phyloP scores from a whole-genome alignment of 495 filamentous ascomycete species.

The Chaetomidium leptoderma region DNA sequence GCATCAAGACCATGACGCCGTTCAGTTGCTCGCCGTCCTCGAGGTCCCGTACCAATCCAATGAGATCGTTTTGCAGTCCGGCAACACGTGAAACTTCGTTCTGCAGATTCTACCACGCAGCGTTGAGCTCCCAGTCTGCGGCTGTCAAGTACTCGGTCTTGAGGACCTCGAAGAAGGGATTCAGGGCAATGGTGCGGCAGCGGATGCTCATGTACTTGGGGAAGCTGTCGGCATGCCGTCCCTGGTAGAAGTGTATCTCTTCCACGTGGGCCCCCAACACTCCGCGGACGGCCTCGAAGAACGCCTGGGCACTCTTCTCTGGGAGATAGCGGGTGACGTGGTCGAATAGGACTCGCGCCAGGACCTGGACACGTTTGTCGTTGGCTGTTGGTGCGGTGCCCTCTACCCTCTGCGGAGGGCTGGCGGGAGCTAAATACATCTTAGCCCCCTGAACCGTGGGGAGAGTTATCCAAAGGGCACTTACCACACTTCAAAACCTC shows the following conservation, averaged over 20 bases:
- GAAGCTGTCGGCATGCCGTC: background rate
- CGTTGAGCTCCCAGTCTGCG: background rate
- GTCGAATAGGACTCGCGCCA: background rate
- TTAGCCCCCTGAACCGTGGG: background rate
- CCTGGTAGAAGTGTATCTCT: constrained; percentile 18
- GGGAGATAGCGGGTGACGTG: constrained; percentile 13
- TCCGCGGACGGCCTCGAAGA: constrained; percentile 9
- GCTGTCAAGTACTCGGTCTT: constrained; percentile 15
- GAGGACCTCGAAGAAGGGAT: constrained; percentile 26
- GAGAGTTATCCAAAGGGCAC: background rate
- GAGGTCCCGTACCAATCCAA: constrained; percentile 21
- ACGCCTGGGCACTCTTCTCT: background rate
- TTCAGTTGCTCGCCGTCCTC: constrained; percentile 23
- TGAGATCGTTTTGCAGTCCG: constrained; percentile 25
- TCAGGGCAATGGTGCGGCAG: constrained; percentile 21
- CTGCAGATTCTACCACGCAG: constrained; percentile 12
- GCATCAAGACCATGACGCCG: constrained; percentile 20
- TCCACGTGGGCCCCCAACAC: constrained; percentile 21
- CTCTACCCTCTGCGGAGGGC: background rate
- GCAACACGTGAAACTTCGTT: constrained; percentile 12
- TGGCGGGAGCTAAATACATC: background rate
- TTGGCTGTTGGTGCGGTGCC: background rate
- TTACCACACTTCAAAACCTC: background rate
- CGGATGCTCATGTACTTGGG: constrained; percentile 20
- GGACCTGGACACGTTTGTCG: constrained; percentile 4